Conservation (phyloP, 768 basidiomycete species). For the Rubroboletus satanas region DNA sequence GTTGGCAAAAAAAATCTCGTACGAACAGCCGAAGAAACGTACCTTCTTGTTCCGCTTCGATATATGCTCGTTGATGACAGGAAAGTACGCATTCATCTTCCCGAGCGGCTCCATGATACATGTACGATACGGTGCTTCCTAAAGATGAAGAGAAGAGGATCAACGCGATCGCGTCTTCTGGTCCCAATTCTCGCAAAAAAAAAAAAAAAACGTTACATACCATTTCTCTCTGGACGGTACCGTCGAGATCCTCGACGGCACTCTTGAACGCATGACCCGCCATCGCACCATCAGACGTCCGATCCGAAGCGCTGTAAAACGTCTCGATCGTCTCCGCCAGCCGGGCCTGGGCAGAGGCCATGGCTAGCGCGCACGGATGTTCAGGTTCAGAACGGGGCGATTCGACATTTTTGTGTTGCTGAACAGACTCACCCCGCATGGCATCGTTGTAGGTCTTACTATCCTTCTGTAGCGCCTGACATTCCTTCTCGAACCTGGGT, state of each 20-base stretch:
- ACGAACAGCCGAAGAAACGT: not conserved
- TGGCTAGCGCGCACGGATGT: slow-evolving; percentile 48
- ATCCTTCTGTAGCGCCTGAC: slow-evolving; percentile 88
- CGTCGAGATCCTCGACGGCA: slow-evolving; percentile 90
- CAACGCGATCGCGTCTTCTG: not conserved
- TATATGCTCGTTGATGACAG: slow-evolving; percentile 90
- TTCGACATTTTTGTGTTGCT: not conserved
- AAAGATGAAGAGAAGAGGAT: not conserved
- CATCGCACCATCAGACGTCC: slow-evolving; percentile 89
- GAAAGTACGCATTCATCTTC: slow-evolving; percentile 95
- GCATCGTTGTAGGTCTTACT: slow-evolving; percentile 93
- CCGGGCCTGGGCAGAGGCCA: slow-evolving; percentile 90
- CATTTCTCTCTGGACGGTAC: slow-evolving; percentile 77
- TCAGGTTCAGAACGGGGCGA: not conserved
- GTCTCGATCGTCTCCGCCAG: slow-evolving; percentile 91
- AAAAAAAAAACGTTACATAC: slow-evolving; percentile 42
- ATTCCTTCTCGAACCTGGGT: slow-evolving; percentile 92
- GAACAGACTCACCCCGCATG: slow-evolving; percentile 67
- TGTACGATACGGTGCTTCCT: slow-evolving; percentile 94
- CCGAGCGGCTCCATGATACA: slow-evolving; percentile 94
- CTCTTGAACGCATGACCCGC: slow-evolving; percentile 94
- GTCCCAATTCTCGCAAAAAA: not conserved
- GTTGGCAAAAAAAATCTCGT: not conserved
- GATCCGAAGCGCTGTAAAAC: slow-evolving; percentile 87
- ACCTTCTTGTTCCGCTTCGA: slow-evolving; percentile 97